Base-by-base conservation (phyloP, 164 flowering plant genomes). In the Litsea cubeba region DNA sequence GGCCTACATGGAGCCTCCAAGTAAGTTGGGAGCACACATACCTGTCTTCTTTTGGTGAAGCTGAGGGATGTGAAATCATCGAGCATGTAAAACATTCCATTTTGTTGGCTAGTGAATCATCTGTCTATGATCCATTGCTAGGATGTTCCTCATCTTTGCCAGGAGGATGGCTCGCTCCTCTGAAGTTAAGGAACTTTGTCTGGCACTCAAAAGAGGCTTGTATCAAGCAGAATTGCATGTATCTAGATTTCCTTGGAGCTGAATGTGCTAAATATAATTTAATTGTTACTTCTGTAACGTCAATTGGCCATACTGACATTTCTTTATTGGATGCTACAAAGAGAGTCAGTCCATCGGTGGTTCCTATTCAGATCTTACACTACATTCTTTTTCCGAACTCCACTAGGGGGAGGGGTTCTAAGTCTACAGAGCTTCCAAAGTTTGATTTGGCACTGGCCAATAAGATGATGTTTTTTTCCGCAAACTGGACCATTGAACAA, bases 11-110 rank as follows among this genome's bases (percentile, higher is more conserved):
- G 97, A 94, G 98, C 80, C 88, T 96, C 50, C 88, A 81, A 3
- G 72, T 83, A 65, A 96, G 99, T 84, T 94, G 91, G 92, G 93
- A 96, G 79, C 95, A 94, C 69, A 89, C 87, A 8, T 96, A 96
- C 81, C 84, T 91, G 22, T 90, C 94, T 72, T 87, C 93, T 26
- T 79, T 96, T 1, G 97, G 99, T 54, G 93, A 85, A 71, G 76
- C 80, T 60, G 87, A 80, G 50, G 98, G 97, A 65, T 76, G 73
- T 57, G 79, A 83, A 65, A 83, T 91, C 69, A 71, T 92, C 35
- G 75, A 64, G 24, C 76, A 80, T 81, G 95, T 83, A 25, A 82
- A 79, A 54, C 3, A 1, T 70, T 70, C 82, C 46, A 88, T 72
- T 72, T 78, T 91, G 49, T 83, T 91, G 7, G 73, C 50, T 12